Base-by-base conservation (phyloP, 108 stramenopile genomes). In the Fragilariopsis cylindrus region DNA sequence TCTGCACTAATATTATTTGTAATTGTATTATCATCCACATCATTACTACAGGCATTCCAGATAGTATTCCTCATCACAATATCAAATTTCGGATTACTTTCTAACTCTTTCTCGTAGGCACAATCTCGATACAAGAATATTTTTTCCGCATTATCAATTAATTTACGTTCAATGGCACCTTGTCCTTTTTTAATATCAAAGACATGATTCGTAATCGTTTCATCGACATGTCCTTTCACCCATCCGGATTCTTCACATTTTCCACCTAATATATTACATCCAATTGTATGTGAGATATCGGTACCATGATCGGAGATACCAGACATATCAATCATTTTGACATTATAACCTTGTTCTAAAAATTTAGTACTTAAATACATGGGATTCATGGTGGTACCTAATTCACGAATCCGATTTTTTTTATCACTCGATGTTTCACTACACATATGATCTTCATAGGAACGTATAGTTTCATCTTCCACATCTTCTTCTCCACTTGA, bases 261-360 rank as follows among this genome's bases (percentile, higher is more conserved):
- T 16, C 49, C 79, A 4, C 42, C 57, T 5, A 80, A 13, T 3
- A 80, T 45, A 63, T 80, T 70, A 57, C 79, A 80, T 11, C 53
- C 73, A 47, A 80, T 65, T 12, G 67, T 66, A 48, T 80, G 72
- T 40, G 67, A 48, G 21, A 80, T 71, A 54, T 80, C 79, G 7
- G 41, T 48, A 7, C 52, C 53, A 7, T 5, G 57, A 4, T 21
- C 57, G 3, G 43, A 69, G 19, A 80, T 65, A 40, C 79, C 74
- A n/a, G 41, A 69, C 79, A 80, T 80, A 70, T 80, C 79, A 18
- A 80, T 71, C 56, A 80, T 19, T 47, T 39, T 16, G 0, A 75
- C 74, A n/a, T 80, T 65, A 69, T 70, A 80, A 2, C 70, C 70
- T 55, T 69, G 19, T 45, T 50, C 21, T 15, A 75, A 44, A 53